phyloP scores from a whole-genome alignment of 305 asterid species.

The Fraxinus floribunda region DNA sequence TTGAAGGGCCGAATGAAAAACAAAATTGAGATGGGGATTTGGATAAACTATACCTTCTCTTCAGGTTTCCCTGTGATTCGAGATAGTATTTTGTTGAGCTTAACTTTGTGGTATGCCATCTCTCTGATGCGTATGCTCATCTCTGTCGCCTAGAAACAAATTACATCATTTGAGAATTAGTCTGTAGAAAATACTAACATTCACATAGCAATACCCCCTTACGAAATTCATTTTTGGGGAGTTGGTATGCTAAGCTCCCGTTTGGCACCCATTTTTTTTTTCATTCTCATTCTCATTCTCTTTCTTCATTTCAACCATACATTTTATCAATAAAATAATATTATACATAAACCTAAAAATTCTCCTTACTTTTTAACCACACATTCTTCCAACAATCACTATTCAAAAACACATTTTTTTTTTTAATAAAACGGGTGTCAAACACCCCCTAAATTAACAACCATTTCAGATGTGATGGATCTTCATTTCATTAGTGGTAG shows the following conservation, averaged over 20 bases:
- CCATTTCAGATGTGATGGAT: background rate
- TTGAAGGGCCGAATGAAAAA: background rate
- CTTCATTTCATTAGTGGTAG: background rate
- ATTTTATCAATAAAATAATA: no score
- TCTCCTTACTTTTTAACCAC: no score
- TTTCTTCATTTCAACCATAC: no score
- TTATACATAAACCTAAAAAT: no score
- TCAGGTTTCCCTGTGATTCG: constrained; percentile 74
- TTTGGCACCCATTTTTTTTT: no score
- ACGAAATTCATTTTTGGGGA: background rate
- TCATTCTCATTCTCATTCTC: no score
- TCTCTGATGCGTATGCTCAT: constrained; percentile 81
- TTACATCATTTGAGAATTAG: background rate
- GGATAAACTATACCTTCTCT: constrained; percentile 50
- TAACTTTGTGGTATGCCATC: constrained; percentile 66
- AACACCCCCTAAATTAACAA: background rate
- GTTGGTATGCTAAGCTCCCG: background rate
- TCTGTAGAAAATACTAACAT: background rate
- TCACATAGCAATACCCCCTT: background rate
- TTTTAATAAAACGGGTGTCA: no score
- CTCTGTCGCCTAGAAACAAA: constrained; percentile 59
- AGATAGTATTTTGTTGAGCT: constrained; percentile 80
- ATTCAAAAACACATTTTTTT: no score
- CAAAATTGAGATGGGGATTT: background rate
- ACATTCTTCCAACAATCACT: no score